Evolutionary conservation across 768 basidiomycete species (phyloP), one percentile per base, ranked within the genome.

Genomic region (Tricholoma flavovirens): DNA sequence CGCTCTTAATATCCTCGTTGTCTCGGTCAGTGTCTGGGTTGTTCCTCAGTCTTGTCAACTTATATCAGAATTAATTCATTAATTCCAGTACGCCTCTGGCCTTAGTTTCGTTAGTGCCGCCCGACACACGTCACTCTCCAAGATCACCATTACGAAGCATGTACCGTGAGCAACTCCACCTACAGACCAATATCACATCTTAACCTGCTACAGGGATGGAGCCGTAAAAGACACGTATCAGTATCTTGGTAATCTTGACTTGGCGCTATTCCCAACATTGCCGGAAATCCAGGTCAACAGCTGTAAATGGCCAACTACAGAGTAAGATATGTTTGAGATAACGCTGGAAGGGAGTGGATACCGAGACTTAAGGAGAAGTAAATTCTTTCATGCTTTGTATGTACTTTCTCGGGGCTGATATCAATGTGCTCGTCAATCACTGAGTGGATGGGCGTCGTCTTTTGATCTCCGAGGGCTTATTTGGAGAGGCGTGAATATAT

Each of bases 221-320:
- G 5, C 52, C 33, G 33, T 49, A 38, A 40, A 54, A 43, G 49
- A 50, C 48, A 11, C 29, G 24, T 54, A 50, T 32, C 53, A 19
- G 30, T 46, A 26, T 33, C 36, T 58, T 30, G 57, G 49, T 6
- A 48, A 58, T 40, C 29, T 58, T 22, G 48, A 54, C 19, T 35
- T 50, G 26, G 52, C 48, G 10, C 29, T 43, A 24, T 54, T 48
- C 22, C 53, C 48, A 32, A 14, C 56, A 11, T 22, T 57, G 8
- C 29, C 42, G 49, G 57, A 58, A 33, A 21, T 54, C 6, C 17
- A 10, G 38, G 48, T 54, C 36, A 12, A 43, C 24, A 36, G n/a
- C 10, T 53, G 53, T 24, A 40, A 54, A 24, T 53, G 56, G 46
- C 56, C 56, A 8, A 57, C 12, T 22, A 57, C 35, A 8, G 56